These are phyloP conservation scores for Phytophthora cryptogea DNA, from an alignment of 352 stramenopile genomes.

Conservation along the genomic window DNA sequence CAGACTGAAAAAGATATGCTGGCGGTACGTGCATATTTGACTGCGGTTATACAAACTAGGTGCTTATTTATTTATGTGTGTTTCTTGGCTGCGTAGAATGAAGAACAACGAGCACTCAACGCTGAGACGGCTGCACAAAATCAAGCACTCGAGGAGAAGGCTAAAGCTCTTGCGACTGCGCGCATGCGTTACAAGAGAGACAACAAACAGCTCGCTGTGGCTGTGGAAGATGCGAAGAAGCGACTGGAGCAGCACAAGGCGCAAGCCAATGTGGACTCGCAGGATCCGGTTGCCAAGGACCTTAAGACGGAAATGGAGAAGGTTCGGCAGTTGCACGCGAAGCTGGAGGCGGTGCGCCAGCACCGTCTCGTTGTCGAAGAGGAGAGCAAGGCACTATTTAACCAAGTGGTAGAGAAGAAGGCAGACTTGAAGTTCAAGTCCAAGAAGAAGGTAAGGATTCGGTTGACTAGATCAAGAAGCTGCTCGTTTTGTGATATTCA, in stretches of 20 bases:
- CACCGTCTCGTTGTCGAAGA: slow-evolving; percentile 87
- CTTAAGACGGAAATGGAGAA: slow-evolving; percentile 88
- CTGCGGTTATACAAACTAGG: not conserved
- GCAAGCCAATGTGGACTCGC: slow-evolving; percentile 68
- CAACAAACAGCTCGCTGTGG: slow-evolving; percentile 77
- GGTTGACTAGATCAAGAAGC: not conserved
- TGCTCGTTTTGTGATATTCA: slow-evolving; percentile 4
- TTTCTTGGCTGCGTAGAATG: slow-evolving; percentile 55
- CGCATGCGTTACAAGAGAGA: slow-evolving; percentile 90
- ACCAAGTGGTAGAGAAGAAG: slow-evolving; percentile 90
- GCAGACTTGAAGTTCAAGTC: slow-evolving; percentile 89
- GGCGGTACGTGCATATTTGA: slow-evolving; percentile 44
- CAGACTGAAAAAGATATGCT: slow-evolving; percentile 90
- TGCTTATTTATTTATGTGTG: slow-evolving; percentile 1
- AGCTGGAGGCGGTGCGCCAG: slow-evolving; percentile 84
- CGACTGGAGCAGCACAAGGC: slow-evolving; percentile 81
- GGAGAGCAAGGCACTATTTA: slow-evolving; percentile 90
- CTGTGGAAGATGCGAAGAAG: slow-evolving; percentile 84
- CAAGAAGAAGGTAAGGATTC: slow-evolving; percentile 74
- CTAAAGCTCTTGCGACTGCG: slow-evolving; percentile 84
- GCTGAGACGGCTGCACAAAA: slow-evolving; percentile 84
- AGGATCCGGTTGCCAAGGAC: slow-evolving; percentile 81
- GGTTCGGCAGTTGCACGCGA: slow-evolving; percentile 80
- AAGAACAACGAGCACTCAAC: slow-evolving; percentile 87
- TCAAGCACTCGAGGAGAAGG: slow-evolving; percentile 86